Base-by-base conservation (phyloP, 1,284 basidiomycete genomes). In the Microbotryum lychnidis-dioicae region DNA sequence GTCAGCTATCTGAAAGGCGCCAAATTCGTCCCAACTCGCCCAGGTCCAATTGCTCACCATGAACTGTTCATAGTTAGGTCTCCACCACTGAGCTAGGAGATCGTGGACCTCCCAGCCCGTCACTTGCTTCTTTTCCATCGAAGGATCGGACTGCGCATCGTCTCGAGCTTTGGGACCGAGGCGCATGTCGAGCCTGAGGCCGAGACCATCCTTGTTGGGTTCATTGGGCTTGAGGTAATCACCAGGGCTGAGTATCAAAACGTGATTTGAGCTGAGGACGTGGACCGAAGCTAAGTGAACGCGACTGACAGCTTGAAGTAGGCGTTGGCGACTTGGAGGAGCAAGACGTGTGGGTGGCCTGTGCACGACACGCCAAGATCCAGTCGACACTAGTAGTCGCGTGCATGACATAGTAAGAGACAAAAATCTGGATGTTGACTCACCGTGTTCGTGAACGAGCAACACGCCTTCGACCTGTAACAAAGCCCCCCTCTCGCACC, bases 31-130 rank as follows among this genome's bases (percentile, higher is more conserved):
- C 2, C 6, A 18, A n/a, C 33, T 54, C 21, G n/a, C 45, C 1
- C 33, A 53, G 7, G 45, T 18, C n/a, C 6, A 51, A 6, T 16
- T 5, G 79, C 87, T 73, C 72, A 94, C 92, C 87, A 96, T 92
- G 77, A 97, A 97, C 0, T 91, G 93, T 78, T 97, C 94, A 73
- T 96, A 97, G 73, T 93, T 93, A 0, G 94, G 94, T 61, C 94
- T 80, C 87, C 89, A 97, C 92, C 94, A 98, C 73, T 92, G 90
- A 0, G 91, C 90, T 37, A 97, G 80, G 70, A 91, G 92, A 69
- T 96, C 91, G 2, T 87, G 88, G 57, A 97, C 91, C 75, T 91
- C 87, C 94, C 94, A 98, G 48, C 91, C 90, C 55, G 37, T 53
- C 54, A 27, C 5, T 10, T n/a, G 23, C 57, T 23, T 58, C 57